phyloP scores from a whole-genome alignment of 140 eudicot genomes.

The Bidens hawaiensis region DNA sequence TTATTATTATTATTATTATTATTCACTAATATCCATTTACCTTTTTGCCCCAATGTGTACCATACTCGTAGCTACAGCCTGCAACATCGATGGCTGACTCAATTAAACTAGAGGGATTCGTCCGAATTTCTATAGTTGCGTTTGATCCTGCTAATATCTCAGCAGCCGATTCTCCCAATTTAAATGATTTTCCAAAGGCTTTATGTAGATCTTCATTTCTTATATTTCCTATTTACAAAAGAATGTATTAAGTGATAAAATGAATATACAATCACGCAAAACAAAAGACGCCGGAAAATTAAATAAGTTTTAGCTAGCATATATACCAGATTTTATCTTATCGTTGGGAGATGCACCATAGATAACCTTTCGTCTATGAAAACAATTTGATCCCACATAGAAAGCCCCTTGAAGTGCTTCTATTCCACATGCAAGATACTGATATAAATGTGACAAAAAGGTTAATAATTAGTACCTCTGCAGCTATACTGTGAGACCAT shows the following conservation, averaged over 20 bases:
- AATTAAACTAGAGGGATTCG: conserved; percentile 23
- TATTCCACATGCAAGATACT: conserved; percentile 33
- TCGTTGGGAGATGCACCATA: conserved; percentile 52
- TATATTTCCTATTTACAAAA: conserved; percentile 16
- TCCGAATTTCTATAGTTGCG: neutral
- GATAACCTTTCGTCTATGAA: conserved; percentile 58
- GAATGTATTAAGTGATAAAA: neutral
- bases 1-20: too few relatives aligned
- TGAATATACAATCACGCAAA: neutral
- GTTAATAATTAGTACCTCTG: too few relatives aligned
- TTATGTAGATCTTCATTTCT: conserved; percentile 24
- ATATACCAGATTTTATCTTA: conserved; percentile 25
- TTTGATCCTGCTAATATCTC: conserved; percentile 23
- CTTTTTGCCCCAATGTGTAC: conserved; percentile 48
- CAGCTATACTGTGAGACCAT: too few relatives aligned
- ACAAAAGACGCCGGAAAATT: neutral
- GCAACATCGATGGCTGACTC: conserved; percentile 49
- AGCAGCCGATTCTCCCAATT: conserved; percentile 35
- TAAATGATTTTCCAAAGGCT: conserved; percentile 39
- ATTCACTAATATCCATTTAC: too few relatives aligned
- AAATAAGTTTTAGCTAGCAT: neutral
- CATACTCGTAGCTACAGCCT: conserved; percentile 41
- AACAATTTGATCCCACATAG: conserved; percentile 54
- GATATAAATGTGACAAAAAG: neutral
- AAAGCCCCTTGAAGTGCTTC: conserved; percentile 46